Evolutionary conservation across 2,329 filamentous ascomycete genomes (phyloP), one percentile per base, ranked within the genome.

Genomic region (Venturia carpophila): DNA sequence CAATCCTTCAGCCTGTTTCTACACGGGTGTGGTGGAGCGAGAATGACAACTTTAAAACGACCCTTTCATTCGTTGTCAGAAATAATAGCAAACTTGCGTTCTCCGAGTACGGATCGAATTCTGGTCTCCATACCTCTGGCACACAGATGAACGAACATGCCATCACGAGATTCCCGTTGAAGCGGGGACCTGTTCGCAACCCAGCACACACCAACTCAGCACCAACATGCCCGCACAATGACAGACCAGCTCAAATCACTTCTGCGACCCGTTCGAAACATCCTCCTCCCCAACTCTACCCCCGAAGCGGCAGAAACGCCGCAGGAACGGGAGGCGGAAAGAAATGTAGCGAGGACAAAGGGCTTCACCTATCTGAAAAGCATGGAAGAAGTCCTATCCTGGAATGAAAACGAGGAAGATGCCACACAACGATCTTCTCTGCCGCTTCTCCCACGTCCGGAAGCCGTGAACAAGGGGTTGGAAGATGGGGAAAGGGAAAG

Each of bases 301-400:
- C 15, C 30, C 7, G 30, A 58, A 21, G 5, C 30, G 37, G 19
- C 30, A 6, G 30, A 58, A n/a, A 58, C 52, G 30, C 5, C 15
- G 1, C 6, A 19, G 10, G 27, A 58, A 58, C 27, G 52, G 2
- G 30, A 37, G 7, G 5, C 21, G 1, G 62, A 63, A 52, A 52
- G 71, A 30, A 74, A 78, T 68, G 68, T 67, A 0, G 65, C 75
- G 34, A 75, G 52, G 30, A 58, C 10, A 7, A 58, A 72, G 61
- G 75, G 77, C 10, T 78, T 79, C 49, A 70, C 73, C 1, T 78
- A 79, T 65, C 75, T 78, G 49, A 74, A 78, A 61, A 74, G 71
- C 10, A 77, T 79, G 55, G 71, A 74, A 9, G 73, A 79, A 65
- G 64, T 79, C 10, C 68, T 74, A 7, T 42, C 63, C 5, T 78